phyloP scores from a whole-genome alignment of 2,329 filamentous ascomycete species.

The Fusarium euwallaceae region DNA sequence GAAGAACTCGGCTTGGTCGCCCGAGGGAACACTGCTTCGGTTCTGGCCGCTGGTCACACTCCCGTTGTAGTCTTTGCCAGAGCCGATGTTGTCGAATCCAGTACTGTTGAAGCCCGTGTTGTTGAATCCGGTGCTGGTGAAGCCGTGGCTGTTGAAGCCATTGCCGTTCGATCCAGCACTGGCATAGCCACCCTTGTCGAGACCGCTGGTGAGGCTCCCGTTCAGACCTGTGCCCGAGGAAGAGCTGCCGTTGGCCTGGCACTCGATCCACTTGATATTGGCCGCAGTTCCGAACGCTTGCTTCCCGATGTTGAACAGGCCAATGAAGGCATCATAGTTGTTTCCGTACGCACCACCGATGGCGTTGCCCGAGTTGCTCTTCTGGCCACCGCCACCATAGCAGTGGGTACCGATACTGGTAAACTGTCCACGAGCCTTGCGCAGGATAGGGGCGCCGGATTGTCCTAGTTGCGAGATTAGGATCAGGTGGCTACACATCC shows the following conservation, averaged over 20 bases:
- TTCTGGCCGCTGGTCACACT: neutral
- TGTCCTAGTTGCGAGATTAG: conserved; percentile 40
- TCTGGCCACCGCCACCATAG: conserved; percentile 40
- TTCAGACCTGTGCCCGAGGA: neutral
- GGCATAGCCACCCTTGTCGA: neutral
- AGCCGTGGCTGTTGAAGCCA: neutral
- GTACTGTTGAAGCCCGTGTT: neutral
- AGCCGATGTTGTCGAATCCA: neutral
- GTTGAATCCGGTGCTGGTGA: neutral
- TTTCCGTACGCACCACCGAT: conserved; percentile 43
- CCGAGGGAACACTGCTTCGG: neutral
- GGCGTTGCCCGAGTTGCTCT: conserved; percentile 44
- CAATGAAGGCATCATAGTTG: conserved; percentile 37
- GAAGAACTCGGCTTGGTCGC: neutral
- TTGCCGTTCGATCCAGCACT: neutral
- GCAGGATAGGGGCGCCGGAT: conserved; percentile 47
- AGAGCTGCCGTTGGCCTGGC: neutral
- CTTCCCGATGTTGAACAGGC: conserved; percentile 17
- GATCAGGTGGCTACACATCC: neutral
- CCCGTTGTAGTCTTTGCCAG: neutral
- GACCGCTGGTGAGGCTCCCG: neutral
- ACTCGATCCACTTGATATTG: neutral
- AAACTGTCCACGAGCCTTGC: conserved; percentile 16
- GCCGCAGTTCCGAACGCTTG: neutral
- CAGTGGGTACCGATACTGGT: conserved; percentile 48